Base-by-base conservation (phyloP, 768 basidiomycete genomes). In the Naganishia friedmannii region DNA sequence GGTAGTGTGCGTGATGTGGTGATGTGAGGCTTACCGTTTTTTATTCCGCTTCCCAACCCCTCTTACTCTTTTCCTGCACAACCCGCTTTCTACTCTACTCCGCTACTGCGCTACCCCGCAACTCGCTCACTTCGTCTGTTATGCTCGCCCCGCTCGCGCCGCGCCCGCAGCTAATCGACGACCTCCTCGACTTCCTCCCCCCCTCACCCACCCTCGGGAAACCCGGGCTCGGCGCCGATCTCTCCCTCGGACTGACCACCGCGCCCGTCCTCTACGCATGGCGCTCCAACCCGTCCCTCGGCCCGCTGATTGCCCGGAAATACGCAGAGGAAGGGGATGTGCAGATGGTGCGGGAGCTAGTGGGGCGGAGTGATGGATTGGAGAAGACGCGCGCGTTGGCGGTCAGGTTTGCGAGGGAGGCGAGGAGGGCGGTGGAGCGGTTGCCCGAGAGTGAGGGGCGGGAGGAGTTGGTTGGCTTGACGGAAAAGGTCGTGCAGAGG, bases 161-260 rank as follows among this genome's bases (percentile, higher is more conserved):
- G n/a, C 31, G 17, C 53, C 48, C 34, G 66, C 32, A 46, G 93
- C 89, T 99, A 12, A 89, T 98, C 57, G 96, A 99, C 78, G 96
- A 99, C 77, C 86, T 93, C 42, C 84, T 99, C 3, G 96, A 98
- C 82, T 98, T 92, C 77, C 90, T 93, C 58, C 87, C 90, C 0
- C 89, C 88, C 13, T 85, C 87, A 6, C 81, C 84, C 0, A 83
- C 89, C 0, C 86, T 98, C 15, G 95, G 95, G 42, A 98, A 98
- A 83, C 96, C 96, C 0, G 78, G 78, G 26, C 88, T 89, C 0
- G 91, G 90, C 21, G 90, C 92, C 1, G 92, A 93, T 78, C 84
- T 93, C 19, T 86, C 88, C 67, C 83, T 93, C 0, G 91, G 92
- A 0, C 84, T 93, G 67, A 91, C 96, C 5, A 92, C 91, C 0